These are phyloP conservation scores for Stagonosporopsis cucurbitacearum DNA, from an alignment of 2,329 filamentous ascomycete genomes.

Conservation along the genomic window DNA sequence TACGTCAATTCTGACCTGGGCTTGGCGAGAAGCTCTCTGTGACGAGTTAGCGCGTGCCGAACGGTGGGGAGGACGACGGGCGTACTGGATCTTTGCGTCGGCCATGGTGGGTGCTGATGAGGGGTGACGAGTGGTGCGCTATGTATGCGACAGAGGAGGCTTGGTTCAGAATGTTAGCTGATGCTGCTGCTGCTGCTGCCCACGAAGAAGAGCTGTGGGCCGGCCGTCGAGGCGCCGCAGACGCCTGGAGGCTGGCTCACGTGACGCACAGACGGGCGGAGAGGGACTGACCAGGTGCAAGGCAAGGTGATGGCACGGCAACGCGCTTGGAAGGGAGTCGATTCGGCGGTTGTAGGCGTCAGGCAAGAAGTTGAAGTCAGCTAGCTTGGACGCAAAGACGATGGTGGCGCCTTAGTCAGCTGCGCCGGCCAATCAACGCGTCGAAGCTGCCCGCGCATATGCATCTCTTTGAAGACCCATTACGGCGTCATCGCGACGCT, in stretches of 20 bases:
- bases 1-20: slow-evolving; percentile 91
- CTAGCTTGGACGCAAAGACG: slow-evolving; percentile 12
- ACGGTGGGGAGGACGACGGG: background rate
- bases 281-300: slow-evolving; percentile 29
- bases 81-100: slow-evolving; percentile 55
- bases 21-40: slow-evolving; percentile 86
- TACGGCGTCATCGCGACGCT: slow-evolving; percentile 12
- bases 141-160: slow-evolving; percentile 8
- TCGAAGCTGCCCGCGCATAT: slow-evolving; percentile 28
- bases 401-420: slow-evolving; percentile 9
- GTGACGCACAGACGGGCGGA: slow-evolving; percentile 29
- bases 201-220: slow-evolving; percentile 21
- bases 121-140: background rate
- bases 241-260: slow-evolving; percentile 20
- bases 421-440: slow-evolving; percentile 35
- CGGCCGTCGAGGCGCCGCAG: slow-evolving; percentile 17
- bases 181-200: slow-evolving; percentile 27
- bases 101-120: slow-evolving; percentile 28
- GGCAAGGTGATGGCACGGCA: slow-evolving; percentile 36
- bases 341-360: slow-evolving; percentile 30
- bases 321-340: slow-evolving; percentile 37
- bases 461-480: slow-evolving; percentile 21
- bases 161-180: slow-evolving; percentile 31
- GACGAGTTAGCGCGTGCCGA: slow-evolving; percentile 30
- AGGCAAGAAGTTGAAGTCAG: slow-evolving; percentile 34